Percentiles rank a stretch among this genome's conserved stretches.
phyloP scores from a whole-genome alignment of 257 asterid species.

The Nicotiana tabacum region DNA sequence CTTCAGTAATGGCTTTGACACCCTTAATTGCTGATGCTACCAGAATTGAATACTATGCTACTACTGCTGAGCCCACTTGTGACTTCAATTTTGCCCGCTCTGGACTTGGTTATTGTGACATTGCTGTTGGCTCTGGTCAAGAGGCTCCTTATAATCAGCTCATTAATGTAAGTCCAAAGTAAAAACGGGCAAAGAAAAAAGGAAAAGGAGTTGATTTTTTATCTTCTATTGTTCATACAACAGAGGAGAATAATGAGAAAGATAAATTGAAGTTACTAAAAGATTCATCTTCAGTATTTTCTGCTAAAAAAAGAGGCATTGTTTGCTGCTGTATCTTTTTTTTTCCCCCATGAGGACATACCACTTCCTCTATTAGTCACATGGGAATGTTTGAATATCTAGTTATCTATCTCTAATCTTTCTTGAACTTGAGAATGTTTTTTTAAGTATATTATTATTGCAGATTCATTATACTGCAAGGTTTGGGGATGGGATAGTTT shows the following conservation, averaged over 20 bases:
- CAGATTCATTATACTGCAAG: slow-evolving; percentile 91
- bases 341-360: not conserved
- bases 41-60: slow-evolving; percentile 80
- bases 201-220: not conserved
- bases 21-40: slow-evolving; percentile 79
- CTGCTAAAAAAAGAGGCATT: not conserved
- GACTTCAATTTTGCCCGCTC: slow-evolving; percentile 66
- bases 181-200: not conserved
- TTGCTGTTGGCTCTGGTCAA: slow-evolving; percentile 62
- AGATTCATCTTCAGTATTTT: not conserved
- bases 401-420: not conserved
- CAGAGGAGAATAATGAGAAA: not conserved
- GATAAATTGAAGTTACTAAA: not conserved
- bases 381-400: not conserved
- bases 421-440: not conserved
- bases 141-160: slow-evolving; percentile 72
- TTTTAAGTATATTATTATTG: slow-evolving; percentile 4
- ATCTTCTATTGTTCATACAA: not conserved
- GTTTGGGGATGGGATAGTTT: slow-evolving; percentile 77
- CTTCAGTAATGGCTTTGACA: slow-evolving; percentile 50
- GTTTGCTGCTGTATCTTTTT: not conserved
- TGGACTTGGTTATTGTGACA: slow-evolving; percentile 87
- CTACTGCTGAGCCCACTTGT: slow-evolving; percentile 72
- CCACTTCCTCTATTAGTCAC: not conserved
- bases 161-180: slow-evolving; percentile 38